Evolutionary conservation across 2,329 filamentous ascomycete genomes (phyloP), one percentile per base, ranked within the genome.

Genomic region (Clonostachys chloroleuca): DNA sequence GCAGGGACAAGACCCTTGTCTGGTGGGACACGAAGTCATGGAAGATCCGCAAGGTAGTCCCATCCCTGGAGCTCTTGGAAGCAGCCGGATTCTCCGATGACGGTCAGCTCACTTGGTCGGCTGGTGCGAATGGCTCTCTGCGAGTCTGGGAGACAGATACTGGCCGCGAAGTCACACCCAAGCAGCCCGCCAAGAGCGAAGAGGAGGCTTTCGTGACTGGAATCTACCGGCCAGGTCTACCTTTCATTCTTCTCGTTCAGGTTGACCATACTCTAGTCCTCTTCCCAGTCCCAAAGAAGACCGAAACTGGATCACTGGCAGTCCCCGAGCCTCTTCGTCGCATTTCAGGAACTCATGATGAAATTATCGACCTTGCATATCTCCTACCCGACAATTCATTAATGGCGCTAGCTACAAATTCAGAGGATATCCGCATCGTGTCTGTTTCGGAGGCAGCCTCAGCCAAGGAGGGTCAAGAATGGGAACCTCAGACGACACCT

Each of bases 321-420:
- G 59, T 58, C 53, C 75, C 61, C 57, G 72, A 67, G 60, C 87
- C 69, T 1, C 77, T 88, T 41, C 83, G 88, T 55, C 82, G 90
- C 41, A 95, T 99, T 55, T 96, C 92, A 5, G 95, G 94, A 46
- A 96, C 94, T 7, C 91, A 97, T 64, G 95, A 99, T 63, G 94
- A 99, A 64, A 91, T 99, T 45, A 96, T 99, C 55, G 95, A 99
- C 61, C 72, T 99, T 34, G 88, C 86, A 33, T 96, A 94, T 59
- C 75, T 97, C 47, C 82, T 94, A 2, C 81, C 84, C 1, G 86
- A 95, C 57, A 83, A 81, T 48, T 92, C 89, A 4, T 70, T 95
- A 45, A 77, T 99, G 51, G 95, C 94, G 6, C 73, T 99, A 24
- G 94, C 92, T 7, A 97, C 92, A 3, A 99, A 99, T 64, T 89